A percentile compares a stretch with the other conserved stretches of the same genome.
These are phyloP conservation scores for Bonia amplexicaulis DNA, from an alignment of 176 grass and related monocot genomes.

Conservation along the genomic window DNA sequence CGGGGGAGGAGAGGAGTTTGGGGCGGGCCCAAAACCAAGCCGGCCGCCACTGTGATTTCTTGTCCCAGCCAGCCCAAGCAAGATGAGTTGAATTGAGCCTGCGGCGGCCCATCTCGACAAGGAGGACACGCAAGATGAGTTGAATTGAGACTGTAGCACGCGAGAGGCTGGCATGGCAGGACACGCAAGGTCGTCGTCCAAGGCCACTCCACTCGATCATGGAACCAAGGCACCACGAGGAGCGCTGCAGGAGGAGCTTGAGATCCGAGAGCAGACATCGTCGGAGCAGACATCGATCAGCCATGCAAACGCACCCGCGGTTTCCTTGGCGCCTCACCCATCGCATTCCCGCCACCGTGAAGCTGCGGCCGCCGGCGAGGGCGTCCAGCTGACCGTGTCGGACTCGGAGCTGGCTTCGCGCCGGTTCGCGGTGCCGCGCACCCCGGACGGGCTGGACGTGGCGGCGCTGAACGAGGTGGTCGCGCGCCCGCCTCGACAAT, in stretches of 20 bases:
- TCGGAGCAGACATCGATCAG: not conserved
- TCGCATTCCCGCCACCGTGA: not conserved
- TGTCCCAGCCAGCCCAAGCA: no score
- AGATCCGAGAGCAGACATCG: no score
- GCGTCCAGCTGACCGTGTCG: conserved; percentile 43
- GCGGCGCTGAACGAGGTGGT: conserved; percentile 77
- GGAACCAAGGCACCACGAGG: no score
- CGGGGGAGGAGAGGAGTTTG: not conserved
- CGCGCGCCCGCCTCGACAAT: conserved; percentile 53
- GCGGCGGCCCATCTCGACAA: no score
- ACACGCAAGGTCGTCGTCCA: no score
- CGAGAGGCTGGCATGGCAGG: no score
- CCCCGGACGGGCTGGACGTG: conserved; percentile 47
- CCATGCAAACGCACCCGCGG: conserved; percentile 23
- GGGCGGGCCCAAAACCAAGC: not conserved
- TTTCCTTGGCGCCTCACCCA: not conserved
- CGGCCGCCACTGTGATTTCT: no score
- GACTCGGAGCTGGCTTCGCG: conserved; percentile 64
- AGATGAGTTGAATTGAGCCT: no score
- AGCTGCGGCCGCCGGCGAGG: not conserved
- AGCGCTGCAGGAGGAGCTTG: no score
- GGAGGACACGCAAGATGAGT: no score
- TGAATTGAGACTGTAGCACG: no score
- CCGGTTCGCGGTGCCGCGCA: conserved; percentile 60
- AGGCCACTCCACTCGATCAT: no score